phyloP scores from a whole-genome alignment of 495 filamentous ascomycete genomes.

The Daldinia decipiens region DNA sequence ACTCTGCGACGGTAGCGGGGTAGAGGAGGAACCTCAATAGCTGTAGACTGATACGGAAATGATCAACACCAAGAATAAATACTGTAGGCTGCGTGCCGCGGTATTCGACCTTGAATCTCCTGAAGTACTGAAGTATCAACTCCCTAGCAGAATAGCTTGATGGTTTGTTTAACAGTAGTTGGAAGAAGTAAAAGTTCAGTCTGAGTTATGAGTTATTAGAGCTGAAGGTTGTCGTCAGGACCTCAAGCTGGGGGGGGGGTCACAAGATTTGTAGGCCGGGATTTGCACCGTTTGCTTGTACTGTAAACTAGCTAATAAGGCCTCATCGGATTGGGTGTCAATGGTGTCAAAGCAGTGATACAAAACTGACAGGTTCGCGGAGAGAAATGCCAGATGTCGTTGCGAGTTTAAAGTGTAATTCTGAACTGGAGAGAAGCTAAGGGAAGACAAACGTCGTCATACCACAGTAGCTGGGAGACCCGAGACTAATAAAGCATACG shows the following conservation, averaged over 20 bases:
- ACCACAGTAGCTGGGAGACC: conserved; percentile 46
- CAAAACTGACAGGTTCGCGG: conserved; percentile 35
- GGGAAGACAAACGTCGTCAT: conserved; percentile 60
- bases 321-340: conserved; percentile 37
- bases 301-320: conserved; percentile 25
- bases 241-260: conserved; percentile 38
- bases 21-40: conserved; percentile 38
- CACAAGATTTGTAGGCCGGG: conserved; percentile 53
- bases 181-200: conserved; percentile 17
- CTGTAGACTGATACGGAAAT: conserved; percentile 31
- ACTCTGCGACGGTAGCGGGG: conserved; percentile 44
- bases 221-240: conserved; percentile 40
- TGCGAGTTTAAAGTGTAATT: conserved; percentile 26
- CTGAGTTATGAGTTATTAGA: conserved; percentile 15
- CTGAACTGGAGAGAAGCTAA: conserved; percentile 35
- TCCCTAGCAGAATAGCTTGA: conserved; percentile 11
- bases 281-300: conserved; percentile 29
- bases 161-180: conserved; percentile 27
- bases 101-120: conserved; percentile 9
- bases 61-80: conserved; percentile 32
- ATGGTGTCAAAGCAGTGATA: conserved; percentile 23
- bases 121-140: conserved; percentile 7
- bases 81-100: conserved; percentile 16
- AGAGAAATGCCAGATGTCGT: conserved; percentile 38
- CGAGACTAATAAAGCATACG: conserved; percentile 7